phyloP scores from a whole-genome alignment of 2,329 filamentous ascomycete genomes.

The Shiraia sp. region DNA sequence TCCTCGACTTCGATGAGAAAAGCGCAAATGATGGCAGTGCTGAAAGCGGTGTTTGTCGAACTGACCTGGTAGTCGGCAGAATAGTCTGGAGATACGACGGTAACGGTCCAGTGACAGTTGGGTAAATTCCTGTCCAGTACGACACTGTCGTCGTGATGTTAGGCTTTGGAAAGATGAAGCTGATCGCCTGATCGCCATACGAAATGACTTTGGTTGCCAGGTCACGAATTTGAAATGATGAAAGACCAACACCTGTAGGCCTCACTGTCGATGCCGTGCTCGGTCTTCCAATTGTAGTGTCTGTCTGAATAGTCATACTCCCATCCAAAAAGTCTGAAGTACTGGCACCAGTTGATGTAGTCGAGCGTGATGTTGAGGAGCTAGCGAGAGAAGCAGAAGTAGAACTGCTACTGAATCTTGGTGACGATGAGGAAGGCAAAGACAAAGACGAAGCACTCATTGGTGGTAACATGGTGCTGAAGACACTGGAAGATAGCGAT shows the following conservation, averaged over 20 bases:
- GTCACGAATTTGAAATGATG: constrained; percentile 7
- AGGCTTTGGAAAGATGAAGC: constrained; percentile 36
- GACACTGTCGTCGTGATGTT: constrained; percentile 33
- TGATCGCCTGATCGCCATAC: constrained; percentile 25
- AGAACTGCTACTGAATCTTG: neutral
- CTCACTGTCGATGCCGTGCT: neutral
- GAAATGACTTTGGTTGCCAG: constrained; percentile 30
- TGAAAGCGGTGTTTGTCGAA: constrained; percentile 25
- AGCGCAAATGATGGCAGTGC: constrained; percentile 19
- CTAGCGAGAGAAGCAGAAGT: too few species aligned
- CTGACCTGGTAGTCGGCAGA: constrained; percentile 26
- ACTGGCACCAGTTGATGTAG: too few species aligned
- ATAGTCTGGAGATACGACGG: constrained; percentile 25
- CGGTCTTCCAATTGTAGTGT: neutral
- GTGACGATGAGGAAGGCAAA: neutral
- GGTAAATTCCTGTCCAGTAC: constrained; percentile 40
- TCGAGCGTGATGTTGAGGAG: too few species aligned
- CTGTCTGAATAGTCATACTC: neutral
- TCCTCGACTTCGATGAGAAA: constrained; percentile 13
- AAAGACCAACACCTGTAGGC: neutral
- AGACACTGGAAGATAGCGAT: too few species aligned
- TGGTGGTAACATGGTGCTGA: too few species aligned
- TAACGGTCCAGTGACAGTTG: constrained; percentile 28
- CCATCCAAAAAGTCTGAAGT: neutral
- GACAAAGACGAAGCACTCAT: too few species aligned